Percentiles rank a stretch among this genome's conserved stretches.
phyloP scores from a whole-genome alignment of 2,329 filamentous ascomycete genomes.

The Cordyceps tenuipes region DNA sequence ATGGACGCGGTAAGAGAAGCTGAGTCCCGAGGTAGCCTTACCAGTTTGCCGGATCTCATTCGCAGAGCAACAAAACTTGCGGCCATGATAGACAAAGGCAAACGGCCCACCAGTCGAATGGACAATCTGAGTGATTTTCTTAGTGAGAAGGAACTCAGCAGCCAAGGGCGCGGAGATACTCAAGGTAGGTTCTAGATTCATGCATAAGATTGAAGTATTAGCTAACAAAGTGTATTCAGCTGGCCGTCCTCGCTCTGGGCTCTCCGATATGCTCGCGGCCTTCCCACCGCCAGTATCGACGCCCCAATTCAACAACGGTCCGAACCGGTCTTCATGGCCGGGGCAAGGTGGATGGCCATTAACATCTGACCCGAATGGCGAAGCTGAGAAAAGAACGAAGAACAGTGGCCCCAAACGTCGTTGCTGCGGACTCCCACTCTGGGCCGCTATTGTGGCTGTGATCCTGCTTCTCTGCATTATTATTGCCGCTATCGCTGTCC shows the following conservation, averaged over 20 bases:
- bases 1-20: slow-evolving; percentile 74
- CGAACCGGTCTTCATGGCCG: slow-evolving; percentile 40
- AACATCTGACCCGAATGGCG: background rate
- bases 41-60: slow-evolving; percentile 87
- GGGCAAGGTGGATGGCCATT: slow-evolving; percentile 19
- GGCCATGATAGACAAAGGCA: slow-evolving; percentile 78
- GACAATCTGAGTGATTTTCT: slow-evolving; percentile 45
- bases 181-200: slow-evolving; percentile 27
- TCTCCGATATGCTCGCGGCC: slow-evolving; percentile 58
- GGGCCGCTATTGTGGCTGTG: slow-evolving; percentile 60
- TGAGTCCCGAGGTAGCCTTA: slow-evolving; percentile 80
- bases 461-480: slow-evolving; percentile 64
- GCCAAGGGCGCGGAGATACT: slow-evolving; percentile 30
- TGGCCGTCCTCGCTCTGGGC: slow-evolving; percentile 41
- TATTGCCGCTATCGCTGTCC: slow-evolving; percentile 74
- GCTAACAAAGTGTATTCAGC: slow-evolving; percentile 24
- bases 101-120: slow-evolving; percentile 50
- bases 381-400: slow-evolving; percentile 18
- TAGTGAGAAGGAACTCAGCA: slow-evolving; percentile 30
- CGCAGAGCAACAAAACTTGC: slow-evolving; percentile 78
- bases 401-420: slow-evolving; percentile 40
- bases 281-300: slow-evolving; percentile 54
- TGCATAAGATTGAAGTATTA: background rate
- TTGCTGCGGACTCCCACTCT: slow-evolving; percentile 78
- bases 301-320: slow-evolving; percentile 27